Conservation (phyloP, 2,329 filamentous ascomycete species). For the Lasiodiplodia gonubiensis region DNA sequence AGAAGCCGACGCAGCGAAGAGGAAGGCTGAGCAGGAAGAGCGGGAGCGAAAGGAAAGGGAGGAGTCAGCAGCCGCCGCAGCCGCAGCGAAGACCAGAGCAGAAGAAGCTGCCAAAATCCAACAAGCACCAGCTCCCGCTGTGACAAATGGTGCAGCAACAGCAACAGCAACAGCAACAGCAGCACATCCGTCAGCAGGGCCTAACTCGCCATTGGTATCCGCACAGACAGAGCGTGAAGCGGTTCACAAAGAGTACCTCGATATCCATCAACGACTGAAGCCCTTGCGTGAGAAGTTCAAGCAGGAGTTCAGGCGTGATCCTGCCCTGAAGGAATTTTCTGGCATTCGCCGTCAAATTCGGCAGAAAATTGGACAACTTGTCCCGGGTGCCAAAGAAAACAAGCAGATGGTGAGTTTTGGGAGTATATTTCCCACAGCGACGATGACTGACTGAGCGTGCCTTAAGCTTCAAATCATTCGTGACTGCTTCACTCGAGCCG, state of each 20-base stretch:
- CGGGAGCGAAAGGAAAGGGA: slow-evolving; percentile 33
- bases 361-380: slow-evolving; percentile 44
- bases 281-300: slow-evolving; percentile 41
- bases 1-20: slow-evolving; percentile 27
- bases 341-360: slow-evolving; percentile 42
- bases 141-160: slow-evolving; percentile 9
- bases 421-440: too few species aligned
- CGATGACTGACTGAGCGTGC: not conserved
- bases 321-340: slow-evolving; percentile 37
- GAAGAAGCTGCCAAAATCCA: slow-evolving; percentile 36
- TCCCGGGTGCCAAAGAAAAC: slow-evolving; percentile 37
- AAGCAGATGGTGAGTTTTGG: slow-evolving; percentile 30
- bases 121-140: slow-evolving; percentile 1
- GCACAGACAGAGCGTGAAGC: slow-evolving; percentile 33
- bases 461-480: slow-evolving; percentile 38
- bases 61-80: slow-evolving; percentile 28
- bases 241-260: slow-evolving; percentile 43
- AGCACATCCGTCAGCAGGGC: not conserved
- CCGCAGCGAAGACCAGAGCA: slow-evolving; percentile 35
- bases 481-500: slow-evolving; percentile 25
- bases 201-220: slow-evolving; percentile 12
- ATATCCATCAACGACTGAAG: slow-evolving; percentile 45
- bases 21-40: slow-evolving; percentile 35
- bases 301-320: slow-evolving; percentile 36
- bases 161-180: not conserved